Evolutionary conservation across 164 flowering plant genomes (phyloP).

Genomic region (Stephania yunnanensis): DNA sequence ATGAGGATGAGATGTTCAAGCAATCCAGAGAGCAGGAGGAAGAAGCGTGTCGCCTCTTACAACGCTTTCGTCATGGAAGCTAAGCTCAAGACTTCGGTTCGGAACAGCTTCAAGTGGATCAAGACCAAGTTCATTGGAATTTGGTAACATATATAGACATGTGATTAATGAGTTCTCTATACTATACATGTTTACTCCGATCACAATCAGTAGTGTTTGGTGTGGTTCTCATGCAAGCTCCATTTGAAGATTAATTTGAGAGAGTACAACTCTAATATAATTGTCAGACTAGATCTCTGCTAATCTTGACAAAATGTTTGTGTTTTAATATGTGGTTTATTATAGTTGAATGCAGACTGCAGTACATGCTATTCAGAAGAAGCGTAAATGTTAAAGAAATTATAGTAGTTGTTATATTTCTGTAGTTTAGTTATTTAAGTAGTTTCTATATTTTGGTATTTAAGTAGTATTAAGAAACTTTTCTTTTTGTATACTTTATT

Average conservation of each 20-base stretch:
- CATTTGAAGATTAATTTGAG: neutral
- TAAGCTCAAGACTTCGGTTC: slow-evolving; percentile 50
- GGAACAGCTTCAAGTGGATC: slow-evolving; percentile 77
- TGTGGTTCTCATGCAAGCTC: neutral
- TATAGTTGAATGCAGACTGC: neutral
- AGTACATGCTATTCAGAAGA: neutral
- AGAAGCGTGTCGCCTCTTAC: slow-evolving; percentile 57
- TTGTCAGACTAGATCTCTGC: neutral
- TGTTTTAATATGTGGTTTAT: neutral
- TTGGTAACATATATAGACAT: slow-evolving; percentile 6
- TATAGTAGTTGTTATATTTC: no score
- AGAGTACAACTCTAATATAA: neutral
- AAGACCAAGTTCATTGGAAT: slow-evolving; percentile 50
- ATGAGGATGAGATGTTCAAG: slow-evolving; percentile 20
- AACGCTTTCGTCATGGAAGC: slow-evolving; percentile 49
- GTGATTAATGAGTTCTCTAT: neutral
- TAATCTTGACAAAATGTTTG: neutral
- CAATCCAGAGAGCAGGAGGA: slow-evolving; percentile 50
- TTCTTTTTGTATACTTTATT: no score
- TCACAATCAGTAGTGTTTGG: neutral
- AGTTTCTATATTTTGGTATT: no score
- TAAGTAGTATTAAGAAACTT: no score
- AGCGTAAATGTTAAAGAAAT: no score
- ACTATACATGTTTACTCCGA: neutral
- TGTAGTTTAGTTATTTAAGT: no score